Evolutionary conservation across 306 rosid species (phyloP).

Genomic region (Casuarina cunninghamiana): DNA sequence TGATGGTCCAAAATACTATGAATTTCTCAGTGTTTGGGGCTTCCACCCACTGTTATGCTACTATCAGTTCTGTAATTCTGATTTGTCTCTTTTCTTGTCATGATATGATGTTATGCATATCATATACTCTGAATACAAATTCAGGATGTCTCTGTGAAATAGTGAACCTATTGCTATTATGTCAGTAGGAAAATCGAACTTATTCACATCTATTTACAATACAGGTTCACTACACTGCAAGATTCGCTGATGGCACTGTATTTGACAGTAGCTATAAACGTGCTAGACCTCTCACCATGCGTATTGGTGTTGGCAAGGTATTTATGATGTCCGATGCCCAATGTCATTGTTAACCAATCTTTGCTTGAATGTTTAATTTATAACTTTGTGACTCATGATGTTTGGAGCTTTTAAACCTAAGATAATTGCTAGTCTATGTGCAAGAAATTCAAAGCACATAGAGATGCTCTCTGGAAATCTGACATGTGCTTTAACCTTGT

Average conservation of each 20-base stretch:
- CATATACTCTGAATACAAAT: neutral
- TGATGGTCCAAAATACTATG: neutral
- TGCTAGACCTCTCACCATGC: conserved; percentile 89
- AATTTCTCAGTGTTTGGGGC: neutral
- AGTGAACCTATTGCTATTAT: no score
- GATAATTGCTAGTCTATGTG: neutral
- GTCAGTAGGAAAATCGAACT: neutral
- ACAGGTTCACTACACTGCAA: conserved; percentile 89
- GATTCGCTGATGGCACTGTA: conserved; percentile 79
- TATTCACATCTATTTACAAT: neutral
- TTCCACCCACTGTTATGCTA: neutral
- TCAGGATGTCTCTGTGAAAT: neutral
- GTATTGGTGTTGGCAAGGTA: conserved; percentile 93
- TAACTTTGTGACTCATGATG: neutral
- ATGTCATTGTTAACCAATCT: neutral
- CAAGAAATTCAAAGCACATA: neutral
- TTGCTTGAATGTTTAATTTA: neutral
- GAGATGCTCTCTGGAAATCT: neutral
- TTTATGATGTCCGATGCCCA: neutral
- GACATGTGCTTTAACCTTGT: neutral
- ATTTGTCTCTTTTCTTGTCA: neutral
- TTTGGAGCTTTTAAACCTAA: neutral
- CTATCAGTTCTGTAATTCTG: neutral
- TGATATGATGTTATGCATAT: neutral
- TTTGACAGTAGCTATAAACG: conserved; percentile 95